Evolutionary conservation across 78 protist genomes (phyloP).

Genomic region (Paratrimastix pyriformis): DNA sequence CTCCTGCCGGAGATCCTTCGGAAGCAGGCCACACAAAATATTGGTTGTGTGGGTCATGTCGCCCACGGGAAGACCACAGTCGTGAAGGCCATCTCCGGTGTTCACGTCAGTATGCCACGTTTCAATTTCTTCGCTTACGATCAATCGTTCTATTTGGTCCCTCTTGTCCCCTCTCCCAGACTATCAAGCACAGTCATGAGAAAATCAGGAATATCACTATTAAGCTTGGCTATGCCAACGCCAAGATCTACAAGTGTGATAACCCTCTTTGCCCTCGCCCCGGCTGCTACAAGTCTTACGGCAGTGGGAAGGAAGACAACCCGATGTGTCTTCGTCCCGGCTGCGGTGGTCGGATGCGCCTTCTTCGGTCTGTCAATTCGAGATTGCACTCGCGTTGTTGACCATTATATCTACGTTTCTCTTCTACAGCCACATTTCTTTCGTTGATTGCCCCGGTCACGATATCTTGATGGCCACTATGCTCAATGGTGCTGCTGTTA

Average conservation of each 20-base stretch:
- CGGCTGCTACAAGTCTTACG: slow-evolving; percentile 16
- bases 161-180: not conserved
- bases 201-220: slow-evolving; percentile 92
- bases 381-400: not conserved
- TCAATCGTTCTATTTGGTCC: not conserved
- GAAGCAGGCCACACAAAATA: slow-evolving; percentile 28
- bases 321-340: slow-evolving; percentile 54
- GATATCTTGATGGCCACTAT: slow-evolving; percentile 99
- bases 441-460: slow-evolving; percentile 92
- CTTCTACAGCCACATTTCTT: slow-evolving; percentile 67
- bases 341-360: slow-evolving; percentile 61
- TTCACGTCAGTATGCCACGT: slow-evolving; percentile 42
- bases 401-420: not conserved
- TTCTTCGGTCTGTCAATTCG: slow-evolving; percentile 27
- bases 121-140: not conserved
- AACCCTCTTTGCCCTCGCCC: slow-evolving; percentile 80
- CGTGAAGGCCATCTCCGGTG: slow-evolving; percentile 96
- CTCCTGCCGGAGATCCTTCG: slow-evolving; percentile 8
- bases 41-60: slow-evolving; percentile 91
- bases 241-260: slow-evolving; percentile 84
- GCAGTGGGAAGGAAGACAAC: slow-evolving; percentile 50
- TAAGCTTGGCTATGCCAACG: slow-evolving; percentile 99
- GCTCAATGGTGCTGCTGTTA: slow-evolving; percentile 99
- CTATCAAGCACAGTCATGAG: slow-evolving; percentile 8
- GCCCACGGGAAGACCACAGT: slow-evolving; percentile 99